Evolutionary conservation across 2,329 filamentous ascomycete species (phyloP), one percentile per base, ranked within the genome.

Genomic region (Didymella lethalis): DNA sequence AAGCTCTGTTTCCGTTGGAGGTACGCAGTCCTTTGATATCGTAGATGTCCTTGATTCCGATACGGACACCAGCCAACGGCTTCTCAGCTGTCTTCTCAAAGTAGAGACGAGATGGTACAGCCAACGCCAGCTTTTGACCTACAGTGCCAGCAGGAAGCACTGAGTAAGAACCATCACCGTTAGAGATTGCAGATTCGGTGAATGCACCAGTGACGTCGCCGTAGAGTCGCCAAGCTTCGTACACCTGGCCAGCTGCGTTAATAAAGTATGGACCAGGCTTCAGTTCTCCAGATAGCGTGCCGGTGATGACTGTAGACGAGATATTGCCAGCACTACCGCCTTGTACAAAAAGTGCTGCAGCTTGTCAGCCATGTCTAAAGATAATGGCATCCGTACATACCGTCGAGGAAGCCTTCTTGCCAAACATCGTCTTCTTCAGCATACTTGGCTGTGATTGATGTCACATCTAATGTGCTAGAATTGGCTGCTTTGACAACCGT

Each of bases 31-130:
- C 88, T 23, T 81, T 80, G 38, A 89, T 73, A 61, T 87, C 80
- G 65, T 82, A 86, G 46, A 88, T 85, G 63, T 90, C 88, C 70
- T 90, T 90, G 54, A 89, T 80, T 0, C 82, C 86, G 0, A 89
- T 71, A 18, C 87, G 81, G 3, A 88, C 81, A 18, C 88, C 87
- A 5, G 85, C 83, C 0, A 90, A 77, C 0, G 86, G 86, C 66
- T 85, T 82, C n/a, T 80, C 77, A 0, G 73, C 66, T 0, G 83
- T 85, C 45, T 79, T 82, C 2, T 79, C 82, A 72, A 79, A 86
- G 75, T 88, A 88, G 0, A 89, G 76, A 10, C 87, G 80, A 7
- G 86, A 88, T 4, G 86, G 86, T 0, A 89, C 87, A 4, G 68
- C 68, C 25, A 70, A 55, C 4, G 68, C 66, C 77, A 81, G 48